Base-by-base conservation (phyloP, 495 filamentous ascomycete species). In the Cryomyces antarcticus region DNA sequence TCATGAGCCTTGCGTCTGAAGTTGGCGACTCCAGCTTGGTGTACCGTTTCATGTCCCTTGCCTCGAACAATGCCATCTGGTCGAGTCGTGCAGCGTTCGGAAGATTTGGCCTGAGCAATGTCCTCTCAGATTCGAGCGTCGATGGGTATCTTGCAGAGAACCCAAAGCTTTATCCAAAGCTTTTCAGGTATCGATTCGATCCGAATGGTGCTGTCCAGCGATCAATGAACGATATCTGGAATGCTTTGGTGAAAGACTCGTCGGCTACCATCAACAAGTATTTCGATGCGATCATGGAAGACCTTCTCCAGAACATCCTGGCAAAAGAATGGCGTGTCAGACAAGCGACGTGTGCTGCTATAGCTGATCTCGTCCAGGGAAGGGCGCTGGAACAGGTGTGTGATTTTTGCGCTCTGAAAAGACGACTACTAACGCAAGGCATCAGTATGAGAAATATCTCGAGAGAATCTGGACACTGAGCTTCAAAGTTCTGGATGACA, bases 141-240 rank as follows among this genome's bases (percentile, higher is more conserved):
- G 68, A 74, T 51, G 75, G 73, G 7, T 80, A 78, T 54, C 62
- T 80, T 10, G 64, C 73, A 4, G 62, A 75, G 49, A 93, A 95
- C 50, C 83, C 84, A 2, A 95, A 93, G 59, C 71, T 97, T 34
- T 94, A 94, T 53, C 82, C 86, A 2, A 94, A 94, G 57, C 68
- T 97, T 5, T 97, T 80, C 58, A 73, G 89, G 30, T 97, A 95
- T 62, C 68, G 83, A 30, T 95, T 94, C 40, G 89, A 97, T 59
- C 89, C 89, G 0, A 94, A 93, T 54, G 72, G 77, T 4, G 87
- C 84, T 55, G 89, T 96, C 17, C 82, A 82, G 53, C 75, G 77
- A 37, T 87, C 87, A 4, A 97, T 97, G 89, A 85, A 89, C 46
- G 82, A 88, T 43, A 97, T 97, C 49, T 96, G 89, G 89, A 81